Evolutionary conservation across 2,329 filamentous ascomycete genomes (phyloP), one percentile per base, ranked within the genome.

Genomic region (Neofusicoccum umdonicola): DNA sequence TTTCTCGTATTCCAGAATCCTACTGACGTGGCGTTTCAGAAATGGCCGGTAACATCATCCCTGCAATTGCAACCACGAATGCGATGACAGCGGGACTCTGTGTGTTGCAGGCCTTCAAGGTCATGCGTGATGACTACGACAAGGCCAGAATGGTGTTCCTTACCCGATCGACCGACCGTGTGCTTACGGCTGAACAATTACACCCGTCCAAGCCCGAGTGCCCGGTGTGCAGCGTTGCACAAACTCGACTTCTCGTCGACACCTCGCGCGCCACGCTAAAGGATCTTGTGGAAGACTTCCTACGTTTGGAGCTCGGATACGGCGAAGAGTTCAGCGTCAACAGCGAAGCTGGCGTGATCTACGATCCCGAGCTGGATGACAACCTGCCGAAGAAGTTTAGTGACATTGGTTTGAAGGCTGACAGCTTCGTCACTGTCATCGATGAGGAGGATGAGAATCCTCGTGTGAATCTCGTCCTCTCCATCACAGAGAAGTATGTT

Each of bases 1-100:
- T 9, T 3, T 31, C n/a, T 57, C 6, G 61, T 22, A 12, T 5
- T 58, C 39, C 42, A 22, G 17, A 52, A 34, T n/a, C 11, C 35
- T 5, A 34, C 39, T 22, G 34, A 56, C 50, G 3, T 37, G 3
- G 17, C 22, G 31, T 35, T 57, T 12, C 54, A 84, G 91, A 99
- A 79, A 99, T 98, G 94, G 95, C 95, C 3, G 95, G 95, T 62
- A 99, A 99, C 75, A 99, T 99, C 71, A 99, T 99, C 67, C 95
- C 95, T 1, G 95, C 95, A 1, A 99, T 99, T 74, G 95, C 95
- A 4, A 99, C 95, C 0, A 98, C 95, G 0, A 99, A 99, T 76
- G 95, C 95, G 15, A 96, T 98, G 76, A 94, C 95, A 1, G 95
- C 95, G 15, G 90, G 92, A 12, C 84, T 99, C 9, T 98, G 93